Evolutionary conservation across 106 monocot genomes (phyloP).

Genomic region (Acorus gramineus): DNA sequence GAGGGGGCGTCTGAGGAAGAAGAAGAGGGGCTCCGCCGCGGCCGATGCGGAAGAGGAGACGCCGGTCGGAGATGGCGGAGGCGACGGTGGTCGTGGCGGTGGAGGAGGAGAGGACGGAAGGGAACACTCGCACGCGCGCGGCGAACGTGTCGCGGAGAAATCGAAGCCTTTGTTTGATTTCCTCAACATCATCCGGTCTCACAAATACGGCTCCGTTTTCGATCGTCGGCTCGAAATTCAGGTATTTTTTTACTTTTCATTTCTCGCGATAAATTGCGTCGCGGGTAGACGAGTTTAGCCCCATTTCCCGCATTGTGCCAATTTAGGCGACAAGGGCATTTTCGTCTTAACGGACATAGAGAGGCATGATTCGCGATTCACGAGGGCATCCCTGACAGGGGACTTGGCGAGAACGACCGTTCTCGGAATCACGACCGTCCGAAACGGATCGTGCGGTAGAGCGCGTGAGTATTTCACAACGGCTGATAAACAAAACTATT

Average conservation of each 20-base stretch:
- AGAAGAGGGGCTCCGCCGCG: slow-evolving; percentile 8
- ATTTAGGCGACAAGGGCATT: too few relatives aligned
- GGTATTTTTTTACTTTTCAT: slow-evolving; percentile 29
- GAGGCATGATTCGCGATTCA: too few relatives aligned
- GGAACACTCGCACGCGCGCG: slow-evolving; percentile 1
- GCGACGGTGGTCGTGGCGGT: neutral
- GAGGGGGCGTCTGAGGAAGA: slow-evolving; percentile 16
- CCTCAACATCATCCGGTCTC: slow-evolving; percentile 51
- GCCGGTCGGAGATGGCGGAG: slow-evolving; percentile 11
- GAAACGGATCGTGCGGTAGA: too few relatives aligned
- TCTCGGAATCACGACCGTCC: too few relatives aligned
- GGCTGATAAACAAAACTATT: too few relatives aligned
- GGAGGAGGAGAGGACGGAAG: slow-evolving; percentile 15
- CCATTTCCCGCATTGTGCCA: neutral
- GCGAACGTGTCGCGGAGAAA: slow-evolving; percentile 10
- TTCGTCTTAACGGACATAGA: too few relatives aligned
- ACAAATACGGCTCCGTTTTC: slow-evolving; percentile 55
- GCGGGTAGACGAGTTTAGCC: neutral
- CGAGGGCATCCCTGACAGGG: too few relatives aligned
- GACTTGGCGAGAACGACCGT: too few relatives aligned
- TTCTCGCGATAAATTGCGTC: neutral
- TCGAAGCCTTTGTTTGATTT: slow-evolving; percentile 58
- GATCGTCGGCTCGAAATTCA: slow-evolving; percentile 71
- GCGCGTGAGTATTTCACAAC: too few relatives aligned
- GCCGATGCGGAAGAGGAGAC: neutral